phyloP scores from a whole-genome alignment of 768 basidiomycete genomes.

The Mycena sanguinolenta region DNA sequence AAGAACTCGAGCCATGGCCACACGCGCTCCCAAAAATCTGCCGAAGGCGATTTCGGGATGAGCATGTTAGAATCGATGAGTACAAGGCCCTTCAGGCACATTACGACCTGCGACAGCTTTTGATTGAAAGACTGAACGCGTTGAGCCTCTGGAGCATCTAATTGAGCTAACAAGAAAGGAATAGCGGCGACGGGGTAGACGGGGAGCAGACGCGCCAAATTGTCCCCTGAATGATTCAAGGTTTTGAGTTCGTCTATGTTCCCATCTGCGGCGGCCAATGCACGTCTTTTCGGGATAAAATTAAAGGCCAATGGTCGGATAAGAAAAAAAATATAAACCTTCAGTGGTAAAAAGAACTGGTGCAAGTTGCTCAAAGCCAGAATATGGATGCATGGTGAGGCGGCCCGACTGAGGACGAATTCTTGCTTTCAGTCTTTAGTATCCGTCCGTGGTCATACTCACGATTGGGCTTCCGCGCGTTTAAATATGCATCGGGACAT shows the following conservation, averaged over 20 bases:
- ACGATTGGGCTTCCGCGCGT: too few relatives aligned
- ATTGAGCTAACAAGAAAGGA: background rate
- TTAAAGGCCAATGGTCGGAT: background rate
- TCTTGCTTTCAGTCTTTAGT: too few relatives aligned
- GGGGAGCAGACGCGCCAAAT: background rate
- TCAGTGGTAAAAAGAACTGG: background rate
- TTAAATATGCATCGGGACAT: too few relatives aligned
- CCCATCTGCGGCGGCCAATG: background rate
- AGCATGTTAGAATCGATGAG: background rate
- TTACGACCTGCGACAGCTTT: background rate
- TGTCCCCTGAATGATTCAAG: background rate
- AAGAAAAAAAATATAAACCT: background rate
- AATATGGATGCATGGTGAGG: background rate
- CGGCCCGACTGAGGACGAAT: too few relatives aligned
- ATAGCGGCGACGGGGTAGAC: background rate
- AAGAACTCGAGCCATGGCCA: constrained; percentile 1
- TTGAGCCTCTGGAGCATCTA: background rate
- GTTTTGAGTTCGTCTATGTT: background rate
- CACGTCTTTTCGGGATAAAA: background rate
- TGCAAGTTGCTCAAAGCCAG: background rate
- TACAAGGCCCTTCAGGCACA: background rate
- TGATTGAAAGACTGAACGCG: too few relatives aligned
- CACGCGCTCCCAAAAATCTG: background rate
- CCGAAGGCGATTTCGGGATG: background rate
- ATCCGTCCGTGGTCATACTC: too few relatives aligned